phyloP scores from a whole-genome alignment of 73 alveolate genomes.

The Diophrys sp. region DNA sequence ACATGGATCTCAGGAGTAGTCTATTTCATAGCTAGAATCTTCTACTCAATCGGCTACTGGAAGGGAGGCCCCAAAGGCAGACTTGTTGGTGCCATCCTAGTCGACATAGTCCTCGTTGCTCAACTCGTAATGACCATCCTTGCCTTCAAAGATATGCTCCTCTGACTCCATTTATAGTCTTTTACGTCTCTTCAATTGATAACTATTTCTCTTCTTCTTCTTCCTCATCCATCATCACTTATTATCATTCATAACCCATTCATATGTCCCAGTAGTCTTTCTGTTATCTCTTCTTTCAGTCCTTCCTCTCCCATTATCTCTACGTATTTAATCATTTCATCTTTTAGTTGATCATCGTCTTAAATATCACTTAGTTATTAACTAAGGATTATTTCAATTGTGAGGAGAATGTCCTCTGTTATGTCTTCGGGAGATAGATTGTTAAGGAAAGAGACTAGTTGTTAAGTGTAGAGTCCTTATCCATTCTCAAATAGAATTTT shows the following conservation, averaged over 20 bases:
- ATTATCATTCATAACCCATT: neutral
- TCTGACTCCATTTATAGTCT: too few species aligned
- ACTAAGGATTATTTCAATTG: neutral
- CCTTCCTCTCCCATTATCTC: conserved; percentile 3
- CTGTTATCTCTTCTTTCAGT: conserved; percentile 7
- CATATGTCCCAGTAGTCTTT: neutral
- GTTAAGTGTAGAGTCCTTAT: neutral
- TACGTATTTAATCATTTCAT: neutral
- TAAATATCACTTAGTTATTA: conserved; percentile 4
- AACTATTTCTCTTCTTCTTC: neutral
- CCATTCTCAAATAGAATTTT: neutral
- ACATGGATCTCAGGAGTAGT: neutral
- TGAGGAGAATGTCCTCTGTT: neutral
- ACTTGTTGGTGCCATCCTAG: neutral
- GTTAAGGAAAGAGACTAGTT: neutral
- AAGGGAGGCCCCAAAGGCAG: neutral
- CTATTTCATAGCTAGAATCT: neutral
- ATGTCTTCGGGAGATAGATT: neutral
- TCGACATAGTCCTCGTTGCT: neutral
- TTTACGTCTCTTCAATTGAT: too few species aligned
- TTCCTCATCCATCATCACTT: too few species aligned
- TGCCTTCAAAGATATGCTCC: neutral
- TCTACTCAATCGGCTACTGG: neutral
- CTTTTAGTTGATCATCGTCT: conserved; percentile 4
- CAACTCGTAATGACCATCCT: neutral